Conservation (phyloP, 805 yeast species). For the Metschnikowia picachoensis region DNA sequence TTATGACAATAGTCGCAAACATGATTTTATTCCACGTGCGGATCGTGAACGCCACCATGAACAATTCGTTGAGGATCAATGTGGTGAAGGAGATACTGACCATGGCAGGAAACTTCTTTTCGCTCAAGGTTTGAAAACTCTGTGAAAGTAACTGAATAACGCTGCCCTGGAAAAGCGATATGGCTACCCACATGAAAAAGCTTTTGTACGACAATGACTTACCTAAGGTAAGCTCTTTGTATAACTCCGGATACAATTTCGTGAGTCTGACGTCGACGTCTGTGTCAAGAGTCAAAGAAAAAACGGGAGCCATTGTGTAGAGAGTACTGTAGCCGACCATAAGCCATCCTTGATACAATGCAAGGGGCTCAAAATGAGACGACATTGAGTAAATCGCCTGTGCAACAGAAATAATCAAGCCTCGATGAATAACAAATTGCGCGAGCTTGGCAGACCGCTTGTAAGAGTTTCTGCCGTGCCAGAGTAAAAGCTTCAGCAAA, state of each 20-base stretch:
- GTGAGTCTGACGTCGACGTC: conserved; percentile 91
- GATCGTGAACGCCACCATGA: conserved; percentile 91
- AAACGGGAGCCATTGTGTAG: conserved; percentile 98
- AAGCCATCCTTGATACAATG: conserved; percentile 91
- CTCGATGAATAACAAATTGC: conserved; percentile 95
- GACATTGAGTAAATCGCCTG: conserved; percentile 90
- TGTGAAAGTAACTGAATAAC: conserved; percentile 84
- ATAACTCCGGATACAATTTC: conserved; percentile 87
- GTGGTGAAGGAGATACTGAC: conserved; percentile 86
- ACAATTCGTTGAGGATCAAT: conserved; percentile 75
- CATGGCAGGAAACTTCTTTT: conserved; percentile 57
- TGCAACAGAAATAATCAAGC: conserved; percentile 86
- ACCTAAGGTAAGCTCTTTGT: conserved; percentile 87
- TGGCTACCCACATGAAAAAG: conserved; percentile 85
- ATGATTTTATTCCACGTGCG: conserved; percentile 86
- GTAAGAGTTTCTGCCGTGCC: conserved; percentile 99
- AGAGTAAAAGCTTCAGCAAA: conserved; percentile 75
- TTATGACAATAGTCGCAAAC: conserved; percentile 68
- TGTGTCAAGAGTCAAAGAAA: conserved; percentile 83
- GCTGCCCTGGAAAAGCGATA: conserved; percentile 88
- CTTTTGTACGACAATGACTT: conserved; percentile 80
- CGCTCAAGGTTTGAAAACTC: conserved; percentile 58
- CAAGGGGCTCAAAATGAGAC: conserved; percentile 88
- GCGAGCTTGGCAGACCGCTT: conserved; percentile 93
- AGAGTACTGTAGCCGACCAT: conserved; percentile 98